Percentiles rank a stretch among this genome's conserved stretches.
Evolutionary conservation across 2,329 filamentous ascomycete species (phyloP).

Genomic region (Colletotrichum scovillei): DNA sequence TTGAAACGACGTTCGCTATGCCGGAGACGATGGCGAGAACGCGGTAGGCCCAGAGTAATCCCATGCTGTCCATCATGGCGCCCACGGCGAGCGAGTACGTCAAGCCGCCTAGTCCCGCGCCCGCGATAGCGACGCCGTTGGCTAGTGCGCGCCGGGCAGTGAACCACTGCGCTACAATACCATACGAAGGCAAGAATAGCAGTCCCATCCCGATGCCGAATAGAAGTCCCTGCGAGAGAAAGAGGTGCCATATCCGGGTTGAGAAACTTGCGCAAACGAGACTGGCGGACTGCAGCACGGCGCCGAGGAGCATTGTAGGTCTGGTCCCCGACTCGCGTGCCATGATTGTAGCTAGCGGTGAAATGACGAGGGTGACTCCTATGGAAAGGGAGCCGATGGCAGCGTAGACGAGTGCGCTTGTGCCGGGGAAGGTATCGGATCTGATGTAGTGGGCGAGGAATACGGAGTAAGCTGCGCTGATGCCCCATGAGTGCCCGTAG

Average conservation of each 20-base stretch:
- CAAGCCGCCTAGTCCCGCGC: constrained; percentile 53
- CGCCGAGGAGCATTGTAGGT: constrained; percentile 47
- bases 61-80: constrained; percentile 48
- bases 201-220: constrained; percentile 53
- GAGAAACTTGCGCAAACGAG: background rate
- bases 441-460: background rate
- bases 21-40: constrained; percentile 48
- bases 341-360: constrained; percentile 9
- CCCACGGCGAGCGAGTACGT: constrained; percentile 47
- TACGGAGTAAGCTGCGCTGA: background rate
- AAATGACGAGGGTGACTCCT: constrained; percentile 23
- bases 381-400: background rate
- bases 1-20: constrained; percentile 43
- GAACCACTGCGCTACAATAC: constrained; percentile 55
- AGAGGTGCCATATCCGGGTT: constrained; percentile 41
- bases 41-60: constrained; percentile 49
- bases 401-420: background rate
- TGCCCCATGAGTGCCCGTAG: background rate
- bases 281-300: constrained; percentile 42
- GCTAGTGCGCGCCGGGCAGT: constrained; percentile 48
- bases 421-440: background rate
- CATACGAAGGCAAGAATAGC: constrained; percentile 50
- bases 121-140: constrained; percentile 50
- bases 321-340: background rate
- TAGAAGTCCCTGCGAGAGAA: constrained; percentile 52